phyloP scores from a whole-genome alignment of 371 early-diverging fungal genomes.

The Lichtheimia ramosa region DNA sequence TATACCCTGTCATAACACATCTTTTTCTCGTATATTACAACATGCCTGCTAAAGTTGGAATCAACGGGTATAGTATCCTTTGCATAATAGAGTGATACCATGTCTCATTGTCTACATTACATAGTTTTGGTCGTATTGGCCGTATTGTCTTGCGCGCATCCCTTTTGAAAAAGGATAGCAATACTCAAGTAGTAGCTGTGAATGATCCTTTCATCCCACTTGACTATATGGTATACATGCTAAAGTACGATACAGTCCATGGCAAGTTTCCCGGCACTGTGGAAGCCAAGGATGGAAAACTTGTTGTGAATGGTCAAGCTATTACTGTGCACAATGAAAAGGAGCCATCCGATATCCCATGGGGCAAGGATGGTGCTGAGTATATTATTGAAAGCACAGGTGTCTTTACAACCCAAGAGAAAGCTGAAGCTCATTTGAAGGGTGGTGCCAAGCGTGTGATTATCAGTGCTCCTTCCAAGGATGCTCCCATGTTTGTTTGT shows the following conservation, averaged over 20 bases:
- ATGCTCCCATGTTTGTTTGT: constrained; percentile 87
- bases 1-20: background rate
- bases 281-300: constrained; percentile 76
- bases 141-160: constrained; percentile 97
- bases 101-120: background rate
- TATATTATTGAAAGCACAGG: constrained; percentile 68
- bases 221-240: constrained; percentile 96
- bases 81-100: too few relatives aligned
- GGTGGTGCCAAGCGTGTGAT: constrained; percentile 97
- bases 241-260: constrained; percentile 98
- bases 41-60: constrained; percentile 23
- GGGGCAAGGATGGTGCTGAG: constrained; percentile 88
- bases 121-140: constrained; percentile 97
- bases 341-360: constrained; percentile 87
- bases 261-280: constrained; percentile 88
- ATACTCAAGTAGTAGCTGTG: constrained; percentile 91
- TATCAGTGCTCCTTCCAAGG: constrained; percentile 96
- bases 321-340: constrained; percentile 77
- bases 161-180: constrained; percentile 55
- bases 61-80: constrained; percentile 18
- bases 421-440: constrained; percentile 86
- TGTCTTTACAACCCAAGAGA: constrained; percentile 93
- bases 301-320: constrained; percentile 82
- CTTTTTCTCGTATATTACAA: background rate
- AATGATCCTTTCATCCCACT: constrained; percentile 99